phyloP scores from a whole-genome alignment of 169 alveolate species.

The Plasmodium inui region DNA sequence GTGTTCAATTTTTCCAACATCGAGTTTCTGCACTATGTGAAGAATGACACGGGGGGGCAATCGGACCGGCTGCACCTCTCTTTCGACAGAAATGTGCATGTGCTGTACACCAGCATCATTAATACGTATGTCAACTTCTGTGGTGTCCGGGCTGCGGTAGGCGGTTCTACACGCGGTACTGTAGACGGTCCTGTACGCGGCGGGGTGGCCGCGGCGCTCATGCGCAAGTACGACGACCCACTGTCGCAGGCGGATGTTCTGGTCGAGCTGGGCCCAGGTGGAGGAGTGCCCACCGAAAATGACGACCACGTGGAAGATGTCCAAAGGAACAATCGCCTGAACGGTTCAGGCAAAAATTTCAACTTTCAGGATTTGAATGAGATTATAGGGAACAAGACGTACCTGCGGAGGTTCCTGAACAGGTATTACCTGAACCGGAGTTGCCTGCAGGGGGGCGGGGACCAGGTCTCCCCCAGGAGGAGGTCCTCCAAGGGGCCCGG shows the following conservation, averaged over 20 bases:
- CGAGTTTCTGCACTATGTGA: slow-evolving; percentile 64
- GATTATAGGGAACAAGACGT: slow-evolving; percentile 15
- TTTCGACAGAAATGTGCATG: neutral
- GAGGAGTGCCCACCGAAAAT: neutral
- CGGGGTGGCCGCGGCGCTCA: neutral
- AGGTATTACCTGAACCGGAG: slow-evolving; percentile 26
- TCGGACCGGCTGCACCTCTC: neutral
- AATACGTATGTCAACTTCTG: slow-evolving; percentile 48
- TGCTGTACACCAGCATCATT: slow-evolving; percentile 67
- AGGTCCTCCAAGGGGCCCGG: neutral
- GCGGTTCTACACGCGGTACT: neutral
- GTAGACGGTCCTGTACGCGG: no score
- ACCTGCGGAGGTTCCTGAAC: slow-evolving; percentile 8
- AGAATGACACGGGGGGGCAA: neutral
- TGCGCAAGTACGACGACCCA: neutral
- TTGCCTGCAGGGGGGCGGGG: neutral
- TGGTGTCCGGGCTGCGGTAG: neutral
- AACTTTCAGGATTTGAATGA: slow-evolving; percentile 43
- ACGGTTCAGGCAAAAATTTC: neutral
- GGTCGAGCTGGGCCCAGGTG: neutral
- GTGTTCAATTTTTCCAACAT: slow-evolving; percentile 42
- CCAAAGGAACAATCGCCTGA: neutral
- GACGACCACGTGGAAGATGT: neutral
- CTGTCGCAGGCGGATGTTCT: neutral
- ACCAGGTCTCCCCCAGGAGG: neutral